Evolutionary conservation across 78 protist genomes (phyloP).

Genomic region (Dictyostelium firmibasis): DNA sequence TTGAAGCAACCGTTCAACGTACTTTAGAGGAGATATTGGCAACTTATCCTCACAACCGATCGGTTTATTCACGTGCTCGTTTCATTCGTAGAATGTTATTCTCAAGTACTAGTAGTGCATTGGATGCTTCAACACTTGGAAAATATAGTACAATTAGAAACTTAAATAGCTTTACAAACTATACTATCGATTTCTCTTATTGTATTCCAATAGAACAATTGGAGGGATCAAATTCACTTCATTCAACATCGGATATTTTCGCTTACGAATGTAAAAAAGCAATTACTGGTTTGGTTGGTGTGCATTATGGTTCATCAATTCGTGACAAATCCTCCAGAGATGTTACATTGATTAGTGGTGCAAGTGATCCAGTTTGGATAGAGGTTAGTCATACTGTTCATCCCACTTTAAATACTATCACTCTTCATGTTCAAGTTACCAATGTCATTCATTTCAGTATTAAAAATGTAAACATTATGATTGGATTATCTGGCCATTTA

Average conservation of each 20-base stretch:
- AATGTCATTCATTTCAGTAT: constrained; percentile 36
- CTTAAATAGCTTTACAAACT: not conserved
- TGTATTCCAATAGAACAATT: constrained; percentile 48
- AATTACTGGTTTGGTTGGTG: constrained; percentile 64
- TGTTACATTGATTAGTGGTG: constrained; percentile 9
- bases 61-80: constrained; percentile 30
- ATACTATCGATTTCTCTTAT: constrained; percentile 37
- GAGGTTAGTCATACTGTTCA: constrained; percentile 51
- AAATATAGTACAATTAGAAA: constrained; percentile 12
- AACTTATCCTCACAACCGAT: constrained; percentile 37
- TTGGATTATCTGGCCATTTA: constrained; percentile 62
- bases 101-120: not conserved
- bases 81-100: constrained; percentile 34
- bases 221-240: not conserved
- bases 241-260: constrained; percentile 40
- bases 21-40: constrained; percentile 48
- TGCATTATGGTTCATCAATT: constrained; percentile 66
- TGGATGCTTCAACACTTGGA: constrained; percentile 12
- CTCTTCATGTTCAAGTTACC: constrained; percentile 34
- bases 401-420: constrained; percentile 47
- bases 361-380: constrained; percentile 59
- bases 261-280: constrained; percentile 75
- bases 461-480: constrained; percentile 9
- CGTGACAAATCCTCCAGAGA: constrained; percentile 54
- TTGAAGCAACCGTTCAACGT: constrained; percentile 28